These are phyloP conservation scores for Annulohypoxylon moriforme DNA, from an alignment of 495 filamentous ascomycete species.

Conservation along the genomic window DNA sequence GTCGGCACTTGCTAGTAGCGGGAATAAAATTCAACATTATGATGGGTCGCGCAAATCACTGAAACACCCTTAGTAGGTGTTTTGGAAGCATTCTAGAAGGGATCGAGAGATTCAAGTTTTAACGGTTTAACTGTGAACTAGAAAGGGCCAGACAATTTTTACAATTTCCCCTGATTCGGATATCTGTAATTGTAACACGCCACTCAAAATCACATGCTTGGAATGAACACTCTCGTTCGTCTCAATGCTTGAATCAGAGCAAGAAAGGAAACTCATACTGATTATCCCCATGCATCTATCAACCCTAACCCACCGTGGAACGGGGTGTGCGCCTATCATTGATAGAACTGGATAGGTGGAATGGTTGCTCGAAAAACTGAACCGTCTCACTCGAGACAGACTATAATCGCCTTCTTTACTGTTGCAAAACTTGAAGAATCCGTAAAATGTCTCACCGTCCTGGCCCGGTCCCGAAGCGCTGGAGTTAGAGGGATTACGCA, in stretches of 20 bases:
- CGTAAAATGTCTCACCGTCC: constrained; percentile 27
- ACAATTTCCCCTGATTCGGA: constrained; percentile 4
- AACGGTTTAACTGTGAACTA: background rate
- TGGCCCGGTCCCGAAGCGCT: constrained; percentile 27
- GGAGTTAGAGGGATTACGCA: constrained; percentile 32
- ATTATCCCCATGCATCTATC: constrained; percentile 8
- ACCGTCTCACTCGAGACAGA: background rate
- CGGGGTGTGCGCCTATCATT: constrained; percentile 28
- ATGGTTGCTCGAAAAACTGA: background rate
- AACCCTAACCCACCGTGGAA: constrained; percentile 33
- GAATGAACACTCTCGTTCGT: background rate
- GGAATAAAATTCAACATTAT: background rate
- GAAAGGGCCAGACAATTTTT: background rate
- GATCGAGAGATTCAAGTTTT: background rate
- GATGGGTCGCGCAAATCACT: background rate
- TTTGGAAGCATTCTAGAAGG: background rate
- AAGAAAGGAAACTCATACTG: constrained; percentile 3
- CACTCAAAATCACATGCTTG: constrained; percentile 16
- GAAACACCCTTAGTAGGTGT: background rate
- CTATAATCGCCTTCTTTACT: constrained; percentile 18
- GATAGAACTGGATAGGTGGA: background rate
- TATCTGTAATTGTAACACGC: constrained; percentile 14
- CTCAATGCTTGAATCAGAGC: background rate
- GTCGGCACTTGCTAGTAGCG: background rate
- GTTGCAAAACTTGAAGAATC: constrained; percentile 33